Conservation (phyloP, 129 eudicot genomes). For the Artemisia tridentata region DNA sequence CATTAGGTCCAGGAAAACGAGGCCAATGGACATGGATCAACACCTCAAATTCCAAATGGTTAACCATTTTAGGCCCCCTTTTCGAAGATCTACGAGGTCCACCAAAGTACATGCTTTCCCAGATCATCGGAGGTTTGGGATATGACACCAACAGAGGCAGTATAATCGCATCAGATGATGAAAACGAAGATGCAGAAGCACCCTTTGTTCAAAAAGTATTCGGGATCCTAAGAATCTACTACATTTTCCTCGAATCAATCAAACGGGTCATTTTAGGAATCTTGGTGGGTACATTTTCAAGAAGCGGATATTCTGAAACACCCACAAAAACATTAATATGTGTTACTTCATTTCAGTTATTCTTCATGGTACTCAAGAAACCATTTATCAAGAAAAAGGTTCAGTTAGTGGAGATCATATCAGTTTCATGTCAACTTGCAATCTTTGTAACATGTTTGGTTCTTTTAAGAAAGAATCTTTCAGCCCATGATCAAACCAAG, state of each 20-base stretch:
- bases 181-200: constrained; percentile 97
- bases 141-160: constrained; percentile 35
- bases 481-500: constrained; percentile 39
- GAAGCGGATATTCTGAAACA: constrained; percentile 44
- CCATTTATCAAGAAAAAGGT: constrained; percentile 88
- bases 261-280: constrained; percentile 72
- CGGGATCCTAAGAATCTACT: constrained; percentile 85
- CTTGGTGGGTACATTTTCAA: constrained; percentile 58
- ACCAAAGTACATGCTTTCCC: constrained; percentile 96
- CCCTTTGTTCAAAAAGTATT: constrained; percentile 80
- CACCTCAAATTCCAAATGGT: constrained; percentile 36
- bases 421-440: constrained; percentile 64
- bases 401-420: constrained; percentile 80
- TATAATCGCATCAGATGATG: constrained; percentile 91
- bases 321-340: constrained; percentile 60
- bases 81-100: constrained; percentile 96
- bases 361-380: constrained; percentile 88
- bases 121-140: constrained; percentile 46
- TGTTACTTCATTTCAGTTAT: constrained; percentile 77
- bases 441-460: constrained; percentile 56
- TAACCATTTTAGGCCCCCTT: constrained; percentile 66
- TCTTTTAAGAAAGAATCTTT: constrained; percentile 43
- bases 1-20: constrained; percentile 91
- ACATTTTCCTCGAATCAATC: constrained; percentile 65
- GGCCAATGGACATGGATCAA: constrained; percentile 98